Evolutionary conservation across 352 stramenopile genomes (phyloP).

Genomic region (Globisporangium carolinianum): DNA sequence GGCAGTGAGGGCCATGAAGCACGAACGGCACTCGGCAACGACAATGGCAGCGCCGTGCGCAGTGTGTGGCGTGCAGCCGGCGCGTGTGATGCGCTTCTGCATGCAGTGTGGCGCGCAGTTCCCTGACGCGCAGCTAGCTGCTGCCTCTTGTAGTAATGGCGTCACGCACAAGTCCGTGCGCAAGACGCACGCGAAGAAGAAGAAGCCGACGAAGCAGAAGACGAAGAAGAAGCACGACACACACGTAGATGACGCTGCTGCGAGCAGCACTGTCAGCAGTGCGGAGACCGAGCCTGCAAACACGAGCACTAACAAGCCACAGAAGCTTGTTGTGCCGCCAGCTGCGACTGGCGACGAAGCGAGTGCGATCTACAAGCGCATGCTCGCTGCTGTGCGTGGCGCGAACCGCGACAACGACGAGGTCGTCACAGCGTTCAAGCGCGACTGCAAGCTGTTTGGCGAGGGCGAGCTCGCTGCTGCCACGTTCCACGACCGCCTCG

Average conservation of each 20-base stretch:
- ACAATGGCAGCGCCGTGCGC: slow-evolving; percentile 27
- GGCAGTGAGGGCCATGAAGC: too few species aligned
- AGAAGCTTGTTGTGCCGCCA: slow-evolving; percentile 36
- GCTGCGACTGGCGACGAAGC: slow-evolving; percentile 66
- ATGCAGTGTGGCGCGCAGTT: slow-evolving; percentile 41
- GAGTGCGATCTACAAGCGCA: slow-evolving; percentile 70
- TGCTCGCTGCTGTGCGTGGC: slow-evolving; percentile 68
- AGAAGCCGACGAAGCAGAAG: slow-evolving; percentile 3
- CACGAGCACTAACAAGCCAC: neutral
- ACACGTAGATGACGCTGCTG: slow-evolving; percentile 14
- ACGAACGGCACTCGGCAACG: too few species aligned
- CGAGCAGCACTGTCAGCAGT: too few species aligned
- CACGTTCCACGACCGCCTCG: slow-evolving; percentile 54
- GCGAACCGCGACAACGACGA: slow-evolving; percentile 71
- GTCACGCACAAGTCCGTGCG: neutral
- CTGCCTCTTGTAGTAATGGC: neutral
- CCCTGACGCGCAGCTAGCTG: slow-evolving; percentile 1
- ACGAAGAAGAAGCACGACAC: slow-evolving; percentile 8
- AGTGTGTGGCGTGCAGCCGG: slow-evolving; percentile 26
- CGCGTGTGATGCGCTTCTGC: slow-evolving; percentile 35
- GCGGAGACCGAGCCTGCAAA: neutral
- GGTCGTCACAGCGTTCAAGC: slow-evolving; percentile 64
- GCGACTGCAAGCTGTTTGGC: slow-evolving; percentile 73
- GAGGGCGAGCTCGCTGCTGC: slow-evolving; percentile 51
- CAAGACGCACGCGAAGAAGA: slow-evolving; percentile 14